A percentile compares a stretch with the other conserved stretches of the same genome.
These are phyloP conservation scores for Chenopodium formosanum DNA, from an alignment of 148 eudicot genomes.

Conservation along the genomic window DNA sequence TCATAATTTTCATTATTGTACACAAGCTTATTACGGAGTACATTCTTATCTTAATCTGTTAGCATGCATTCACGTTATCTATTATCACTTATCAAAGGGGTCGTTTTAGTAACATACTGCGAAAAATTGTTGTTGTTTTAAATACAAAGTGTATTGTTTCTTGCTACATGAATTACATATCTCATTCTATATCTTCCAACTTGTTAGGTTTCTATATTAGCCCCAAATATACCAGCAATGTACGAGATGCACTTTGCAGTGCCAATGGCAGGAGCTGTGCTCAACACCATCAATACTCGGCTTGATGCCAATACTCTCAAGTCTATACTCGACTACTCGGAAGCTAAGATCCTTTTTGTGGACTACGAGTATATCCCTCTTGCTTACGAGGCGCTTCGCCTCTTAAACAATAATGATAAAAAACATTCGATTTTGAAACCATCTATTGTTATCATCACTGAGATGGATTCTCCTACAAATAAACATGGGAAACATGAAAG, in stretches of 20 bases:
- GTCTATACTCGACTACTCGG: conserved; percentile 68
- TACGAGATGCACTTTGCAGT: conserved; percentile 94
- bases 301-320: conserved; percentile 61
- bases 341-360: conserved; percentile 69
- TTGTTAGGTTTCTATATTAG: conserved; percentile 44
- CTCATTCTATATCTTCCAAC: no score
- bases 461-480: conserved; percentile 37
- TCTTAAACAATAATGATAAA: conserved; percentile 24
- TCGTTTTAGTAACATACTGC: no score
- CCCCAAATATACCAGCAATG: conserved; percentile 83
- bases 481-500: background rate
- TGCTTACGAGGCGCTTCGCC: conserved; percentile 55
- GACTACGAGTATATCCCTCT: conserved; percentile 53
- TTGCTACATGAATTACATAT: no score
- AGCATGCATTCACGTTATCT: no score
- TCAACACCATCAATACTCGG: conserved; percentile 74
- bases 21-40: no score
- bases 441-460: conserved; percentile 53
- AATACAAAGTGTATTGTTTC: no score
- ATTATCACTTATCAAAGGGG: no score
- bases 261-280: conserved; percentile 89
- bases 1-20: no score
- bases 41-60: no score
- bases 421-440: conserved; percentile 29
- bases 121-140: no score